Percentiles rank a stretch among this genome's conserved stretches.
These are phyloP conservation scores for Podila epicladia DNA, from an alignment of 192 early-diverging fungal genomes.

Conservation along the genomic window DNA sequence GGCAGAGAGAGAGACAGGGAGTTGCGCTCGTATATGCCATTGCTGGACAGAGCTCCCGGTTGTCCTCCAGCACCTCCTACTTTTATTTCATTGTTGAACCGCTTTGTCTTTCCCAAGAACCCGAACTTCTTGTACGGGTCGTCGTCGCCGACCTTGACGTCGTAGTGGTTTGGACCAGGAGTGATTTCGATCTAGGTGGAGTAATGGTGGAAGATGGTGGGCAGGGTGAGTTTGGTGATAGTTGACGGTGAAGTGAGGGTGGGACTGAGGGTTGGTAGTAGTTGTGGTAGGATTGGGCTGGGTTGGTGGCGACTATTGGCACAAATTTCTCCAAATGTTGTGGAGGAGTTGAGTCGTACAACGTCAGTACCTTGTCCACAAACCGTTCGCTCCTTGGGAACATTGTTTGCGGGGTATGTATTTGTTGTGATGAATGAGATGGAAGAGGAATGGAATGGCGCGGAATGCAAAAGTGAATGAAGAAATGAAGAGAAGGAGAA, in stretches of 20 bases:
- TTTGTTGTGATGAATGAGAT: background rate
- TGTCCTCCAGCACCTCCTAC: background rate
- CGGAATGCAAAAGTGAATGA: background rate
- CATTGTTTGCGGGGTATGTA: constrained; percentile 9
- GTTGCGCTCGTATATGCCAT: constrained; percentile 22
- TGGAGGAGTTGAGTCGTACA: no score
- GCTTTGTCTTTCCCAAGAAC: constrained; percentile 45
- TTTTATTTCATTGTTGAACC: constrained; percentile 16
- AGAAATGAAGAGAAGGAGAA: background rate
- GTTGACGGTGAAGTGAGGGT: no score
- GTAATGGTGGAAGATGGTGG: background rate
- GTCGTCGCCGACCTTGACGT: constrained; percentile 27
- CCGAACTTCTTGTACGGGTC: constrained; percentile 47
- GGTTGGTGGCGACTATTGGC: background rate
- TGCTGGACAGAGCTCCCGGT: background rate
- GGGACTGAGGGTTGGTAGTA: background rate
- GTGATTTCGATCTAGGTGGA: constrained; percentile 37
- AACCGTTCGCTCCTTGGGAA: constrained; percentile 50
- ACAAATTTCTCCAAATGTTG: background rate
- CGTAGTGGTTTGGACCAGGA: constrained; percentile 46
- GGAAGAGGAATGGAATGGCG: background rate
- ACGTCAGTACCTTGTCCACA: constrained; percentile 41
- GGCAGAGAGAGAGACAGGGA: constrained; percentile 19
- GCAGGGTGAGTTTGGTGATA: background rate
- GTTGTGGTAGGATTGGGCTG: background rate